Evolutionary conservation across 306 rosid genomes (phyloP), one percentile per base, ranked within the genome.

Genomic region (Sophora flavescens): DNA sequence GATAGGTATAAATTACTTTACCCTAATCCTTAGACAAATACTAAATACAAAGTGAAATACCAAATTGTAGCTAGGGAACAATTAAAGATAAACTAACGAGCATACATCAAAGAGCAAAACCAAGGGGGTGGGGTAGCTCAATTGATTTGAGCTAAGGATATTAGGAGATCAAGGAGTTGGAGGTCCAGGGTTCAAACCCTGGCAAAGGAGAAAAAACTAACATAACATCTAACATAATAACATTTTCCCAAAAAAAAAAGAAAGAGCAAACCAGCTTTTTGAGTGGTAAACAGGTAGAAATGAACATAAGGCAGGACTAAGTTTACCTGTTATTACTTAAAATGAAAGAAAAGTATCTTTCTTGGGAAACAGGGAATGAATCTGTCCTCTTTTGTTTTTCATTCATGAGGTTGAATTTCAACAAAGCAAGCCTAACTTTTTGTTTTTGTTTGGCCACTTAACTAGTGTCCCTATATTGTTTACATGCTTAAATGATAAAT

Each of bases 401-500:
- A 16, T 80, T 73, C 30, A 11, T 38, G n/a, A 36, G 33, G 69
- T 61, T 15, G 26, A 33, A 41, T 33, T 64, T 44, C 54, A 56
- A 41, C 13, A 35, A 11, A 47, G 26, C 42, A 42, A 42, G 9
- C 30, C 67, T 68, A 53, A 26, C 17, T 3, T 38, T 45, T 63
- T 52, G 38, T 8, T 45, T 59, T 14, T 30, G 45, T 13, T 30
- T 30, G 66, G 44, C 18, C 61, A 51, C 68, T 62, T 36, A 68
- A 81, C 76, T 52, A 26, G 38, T 68, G 69, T 10, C 65, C 61
- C 16, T 64, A 9, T 33, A 42, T 2, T 63, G 36, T 76, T 50
- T 42, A 22, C 51, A 72, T 18, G 6, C 35, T 65, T 56, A n/a
- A 32, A 45, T 28, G 61, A 59, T 15, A 68, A 68, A 6, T 7